Conservation (phyloP, 495 filamentous ascomycete genomes). For the Xylaria sp. region DNA sequence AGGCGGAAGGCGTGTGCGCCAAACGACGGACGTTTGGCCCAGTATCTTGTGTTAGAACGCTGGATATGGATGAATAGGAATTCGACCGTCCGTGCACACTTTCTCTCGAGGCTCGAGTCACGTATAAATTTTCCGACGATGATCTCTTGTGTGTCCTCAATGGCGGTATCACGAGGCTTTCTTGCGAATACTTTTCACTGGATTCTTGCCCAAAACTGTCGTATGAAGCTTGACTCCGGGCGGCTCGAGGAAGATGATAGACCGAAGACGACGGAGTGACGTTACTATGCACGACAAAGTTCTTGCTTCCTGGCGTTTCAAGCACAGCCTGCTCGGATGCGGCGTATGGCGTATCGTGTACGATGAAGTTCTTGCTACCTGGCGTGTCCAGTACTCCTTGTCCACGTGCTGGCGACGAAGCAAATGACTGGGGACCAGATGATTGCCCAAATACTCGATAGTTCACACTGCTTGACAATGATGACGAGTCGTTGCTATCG, state of each 20-base stretch:
- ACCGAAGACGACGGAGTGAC: conserved; percentile 49
- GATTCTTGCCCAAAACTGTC: conserved; percentile 39
- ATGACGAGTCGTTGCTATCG: conserved; percentile 44
- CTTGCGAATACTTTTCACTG: conserved; percentile 58
- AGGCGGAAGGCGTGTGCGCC: conserved; percentile 35
- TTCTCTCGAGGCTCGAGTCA: conserved; percentile 56
- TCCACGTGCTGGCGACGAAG: conserved; percentile 31
- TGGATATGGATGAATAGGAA: conserved; percentile 59
- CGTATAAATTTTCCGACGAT: conserved; percentile 56
- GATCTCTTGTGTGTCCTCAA: conserved; percentile 50
- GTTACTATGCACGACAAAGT: conserved; percentile 38
- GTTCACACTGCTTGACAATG: conserved; percentile 49
- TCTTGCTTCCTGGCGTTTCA: conserved; percentile 28
- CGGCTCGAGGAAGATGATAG: conserved; percentile 30
- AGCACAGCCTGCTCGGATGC: conserved; percentile 17
- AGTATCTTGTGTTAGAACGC: conserved; percentile 54
- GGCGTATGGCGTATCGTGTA: conserved; percentile 31
- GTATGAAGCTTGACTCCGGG: conserved; percentile 36
- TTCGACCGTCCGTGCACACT: conserved; percentile 53
- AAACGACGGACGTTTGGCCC: conserved; percentile 39
- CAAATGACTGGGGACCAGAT: conserved; percentile 42
- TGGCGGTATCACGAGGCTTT: conserved; percentile 61
- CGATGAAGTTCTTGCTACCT: conserved; percentile 25
- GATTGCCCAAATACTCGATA: conserved; percentile 50
- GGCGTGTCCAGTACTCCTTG: conserved; percentile 22